Evolutionary conservation across 345 rosid species (phyloP), one percentile per base, ranked within the genome.

Genomic region (Rhodomyrtus tomentosa): DNA sequence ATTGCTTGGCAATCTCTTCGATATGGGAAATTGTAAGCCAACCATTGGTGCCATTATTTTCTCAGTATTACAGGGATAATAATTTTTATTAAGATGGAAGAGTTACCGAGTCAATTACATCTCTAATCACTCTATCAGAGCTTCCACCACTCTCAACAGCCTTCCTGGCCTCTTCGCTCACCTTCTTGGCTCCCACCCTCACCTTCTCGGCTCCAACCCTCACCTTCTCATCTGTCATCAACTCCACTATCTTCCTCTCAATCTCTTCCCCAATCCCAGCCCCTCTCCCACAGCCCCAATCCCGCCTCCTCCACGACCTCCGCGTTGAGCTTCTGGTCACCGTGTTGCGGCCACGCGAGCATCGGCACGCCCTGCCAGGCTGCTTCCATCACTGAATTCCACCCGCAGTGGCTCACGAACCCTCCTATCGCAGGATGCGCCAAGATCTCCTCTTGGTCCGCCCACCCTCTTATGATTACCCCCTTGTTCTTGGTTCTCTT

Each of bases 311-410:
- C 90, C 68, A 89, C 79, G 24, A 83, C 83, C 68, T 88, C 88
- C 7, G 89, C 91, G 52, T 89, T 91, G 50, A 86, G 20, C 81
- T 81, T 88, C 81, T 91, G 91, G 82, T 93, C 93, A 22, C 93
- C 95, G 10, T 56, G 27, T 13, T 82, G 86, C 1, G 93, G 91
- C 92, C 93, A 92, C 1, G 86, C 91, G 14, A 92, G 86, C 84
- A 92, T 24, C 2, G 82, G 85, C 21, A 90, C 87, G 7, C 92
- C 93, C 24, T 73, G 81, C 88, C 84, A 45, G 5, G 89, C 89
- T 7, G 91, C 92, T 87, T 93, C 94, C 40, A 82, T 53, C 86
- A 87, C 87, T 13, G 94, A 92, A 83, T 92, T 14, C 86, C 86
- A 81, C 55, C 82, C 42, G 15, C 42, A 81, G 40, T 50, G 82